A percentile compares a stretch with the other conserved stretches of the same genome.
These are phyloP conservation scores for Casuarina glauca DNA, from an alignment of 306 rosid species.

Conservation along the genomic window DNA sequence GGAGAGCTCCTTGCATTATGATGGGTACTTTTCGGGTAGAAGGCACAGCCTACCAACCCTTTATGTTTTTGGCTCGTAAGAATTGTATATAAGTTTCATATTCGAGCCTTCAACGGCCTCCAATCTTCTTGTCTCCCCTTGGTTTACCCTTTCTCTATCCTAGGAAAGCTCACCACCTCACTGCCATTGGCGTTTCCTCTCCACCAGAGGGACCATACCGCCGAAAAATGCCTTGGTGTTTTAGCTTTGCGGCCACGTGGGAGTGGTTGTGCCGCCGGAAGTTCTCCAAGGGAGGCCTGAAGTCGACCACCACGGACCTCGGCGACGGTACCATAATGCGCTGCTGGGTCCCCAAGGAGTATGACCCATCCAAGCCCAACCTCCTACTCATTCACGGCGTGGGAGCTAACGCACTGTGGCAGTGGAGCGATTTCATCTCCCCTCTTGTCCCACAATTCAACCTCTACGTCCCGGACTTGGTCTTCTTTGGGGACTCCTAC, in stretches of 20 bases:
- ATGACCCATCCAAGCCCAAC: slow-evolving; percentile 44
- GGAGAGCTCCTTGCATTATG: too few relatives aligned
- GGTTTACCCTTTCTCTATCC: too few relatives aligned
- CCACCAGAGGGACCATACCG: too few relatives aligned
- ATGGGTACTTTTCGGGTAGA: too few relatives aligned
- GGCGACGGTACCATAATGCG: slow-evolving; percentile 79
- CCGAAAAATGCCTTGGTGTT: slow-evolving; percentile 47
- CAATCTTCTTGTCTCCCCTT: too few relatives aligned
- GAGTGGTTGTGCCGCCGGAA: slow-evolving; percentile 52
- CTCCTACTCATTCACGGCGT: slow-evolving; percentile 80
- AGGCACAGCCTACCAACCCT: too few relatives aligned
- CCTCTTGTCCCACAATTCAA: slow-evolving; percentile 66
- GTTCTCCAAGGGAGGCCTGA: slow-evolving; percentile 65
- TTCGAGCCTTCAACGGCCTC: too few relatives aligned
- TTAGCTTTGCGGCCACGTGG: slow-evolving; percentile 46
- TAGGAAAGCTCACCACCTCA: too few relatives aligned
- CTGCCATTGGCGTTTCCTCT: too few relatives aligned
- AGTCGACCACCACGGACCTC: slow-evolving; percentile 73
- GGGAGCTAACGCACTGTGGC: slow-evolving; percentile 99
- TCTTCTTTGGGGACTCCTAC: slow-evolving; percentile 81
- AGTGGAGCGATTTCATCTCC: slow-evolving; percentile 65
- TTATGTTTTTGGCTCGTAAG: too few relatives aligned
- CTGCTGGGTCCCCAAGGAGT: slow-evolving; percentile 73
- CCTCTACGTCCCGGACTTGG: slow-evolving; percentile 80
- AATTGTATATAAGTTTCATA: too few relatives aligned